A percentile compares a stretch with the other conserved stretches of the same genome.
Evolutionary conservation across 306 rosid genomes (phyloP).

Genomic region (Castanospermum australe): DNA sequence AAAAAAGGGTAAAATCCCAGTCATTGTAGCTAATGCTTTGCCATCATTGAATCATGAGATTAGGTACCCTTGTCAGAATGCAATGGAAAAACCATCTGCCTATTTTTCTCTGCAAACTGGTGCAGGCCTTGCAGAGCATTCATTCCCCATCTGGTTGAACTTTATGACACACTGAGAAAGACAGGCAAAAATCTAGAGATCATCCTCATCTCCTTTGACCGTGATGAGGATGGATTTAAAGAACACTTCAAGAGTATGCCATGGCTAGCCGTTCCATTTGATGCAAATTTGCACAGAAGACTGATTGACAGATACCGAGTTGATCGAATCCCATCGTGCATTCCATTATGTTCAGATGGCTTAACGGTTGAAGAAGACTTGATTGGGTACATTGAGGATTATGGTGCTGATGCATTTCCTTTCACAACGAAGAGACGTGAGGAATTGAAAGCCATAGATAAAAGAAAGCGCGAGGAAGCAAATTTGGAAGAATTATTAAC

Average conservation of each 20-base stretch:
- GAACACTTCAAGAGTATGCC: slow-evolving; percentile 74
- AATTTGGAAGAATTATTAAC: slow-evolving; percentile 51
- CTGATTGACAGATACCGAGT: slow-evolving; percentile 50
- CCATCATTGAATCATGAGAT: slow-evolving; percentile 25
- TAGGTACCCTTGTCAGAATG: slow-evolving; percentile 75
- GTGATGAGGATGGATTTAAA: slow-evolving; percentile 55
- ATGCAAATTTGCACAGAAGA: slow-evolving; percentile 52
- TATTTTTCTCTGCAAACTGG: slow-evolving; percentile 90
- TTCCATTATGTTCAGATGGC: slow-evolving; percentile 57
- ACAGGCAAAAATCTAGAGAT: slow-evolving; percentile 61
- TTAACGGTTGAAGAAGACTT: slow-evolving; percentile 53
- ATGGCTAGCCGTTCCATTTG: slow-evolving; percentile 80
- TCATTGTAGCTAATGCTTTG: slow-evolving; percentile 14
- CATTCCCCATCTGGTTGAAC: slow-evolving; percentile 61
- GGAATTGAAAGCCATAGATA: slow-evolving; percentile 46
- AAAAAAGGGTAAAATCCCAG: not conserved
- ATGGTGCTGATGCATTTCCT: slow-evolving; percentile 88
- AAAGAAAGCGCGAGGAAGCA: slow-evolving; percentile 49
- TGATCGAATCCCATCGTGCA: slow-evolving; percentile 71
- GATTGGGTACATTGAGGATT: slow-evolving; percentile 77
- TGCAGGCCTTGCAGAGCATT: slow-evolving; percentile 88
- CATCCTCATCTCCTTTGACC: slow-evolving; percentile 72
- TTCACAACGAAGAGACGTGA: slow-evolving; percentile 69
- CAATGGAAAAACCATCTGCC: slow-evolving; percentile 69
- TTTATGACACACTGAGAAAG: slow-evolving; percentile 51